Conservation (phyloP, 2,329 filamentous ascomycete species). For the Colletotrichum magnum region DNA sequence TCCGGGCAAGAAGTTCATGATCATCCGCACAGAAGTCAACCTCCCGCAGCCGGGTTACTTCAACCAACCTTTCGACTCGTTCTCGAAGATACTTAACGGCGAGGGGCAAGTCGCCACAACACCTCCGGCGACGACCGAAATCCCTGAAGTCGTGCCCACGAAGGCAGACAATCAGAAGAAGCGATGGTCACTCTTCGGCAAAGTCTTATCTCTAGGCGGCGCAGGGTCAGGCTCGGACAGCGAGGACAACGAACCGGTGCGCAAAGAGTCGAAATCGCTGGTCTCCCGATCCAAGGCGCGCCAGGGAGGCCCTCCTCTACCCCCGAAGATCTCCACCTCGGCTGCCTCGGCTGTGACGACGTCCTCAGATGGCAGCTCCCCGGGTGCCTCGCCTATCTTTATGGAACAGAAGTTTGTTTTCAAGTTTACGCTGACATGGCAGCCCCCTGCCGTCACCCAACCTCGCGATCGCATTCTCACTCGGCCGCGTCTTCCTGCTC, state of each 20-base stretch:
- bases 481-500: slow-evolving; percentile 77
- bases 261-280: slow-evolving; percentile 61
- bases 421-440: slow-evolving; percentile 81
- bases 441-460: slow-evolving; percentile 65
- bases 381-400: slow-evolving; percentile 68
- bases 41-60: slow-evolving; percentile 62
- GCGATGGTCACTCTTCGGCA: slow-evolving; percentile 75
- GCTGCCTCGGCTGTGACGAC: slow-evolving; percentile 49
- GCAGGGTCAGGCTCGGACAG: slow-evolving; percentile 48
- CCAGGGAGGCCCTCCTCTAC: slow-evolving; percentile 47
- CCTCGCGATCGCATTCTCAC: slow-evolving; percentile 74
- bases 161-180: slow-evolving; percentile 62
- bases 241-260: slow-evolving; percentile 64
- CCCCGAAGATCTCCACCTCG: slow-evolving; percentile 53
- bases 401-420: slow-evolving; percentile 75
- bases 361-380: slow-evolving; percentile 66
- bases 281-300: slow-evolving; percentile 21
- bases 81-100: slow-evolving; percentile 43
- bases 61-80: slow-evolving; percentile 63
- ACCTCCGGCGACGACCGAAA: slow-evolving; percentile 20
- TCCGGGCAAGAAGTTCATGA: slow-evolving; percentile 87
- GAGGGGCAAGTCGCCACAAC: slow-evolving; percentile 34
- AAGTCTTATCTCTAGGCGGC: slow-evolving; percentile 65
- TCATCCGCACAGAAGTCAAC: slow-evolving; percentile 82
- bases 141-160: slow-evolving; percentile 43